These are phyloP conservation scores for Cordyceps fumosorosea DNA, from an alignment of 2,329 filamentous ascomycete genomes.

Conservation along the genomic window DNA sequence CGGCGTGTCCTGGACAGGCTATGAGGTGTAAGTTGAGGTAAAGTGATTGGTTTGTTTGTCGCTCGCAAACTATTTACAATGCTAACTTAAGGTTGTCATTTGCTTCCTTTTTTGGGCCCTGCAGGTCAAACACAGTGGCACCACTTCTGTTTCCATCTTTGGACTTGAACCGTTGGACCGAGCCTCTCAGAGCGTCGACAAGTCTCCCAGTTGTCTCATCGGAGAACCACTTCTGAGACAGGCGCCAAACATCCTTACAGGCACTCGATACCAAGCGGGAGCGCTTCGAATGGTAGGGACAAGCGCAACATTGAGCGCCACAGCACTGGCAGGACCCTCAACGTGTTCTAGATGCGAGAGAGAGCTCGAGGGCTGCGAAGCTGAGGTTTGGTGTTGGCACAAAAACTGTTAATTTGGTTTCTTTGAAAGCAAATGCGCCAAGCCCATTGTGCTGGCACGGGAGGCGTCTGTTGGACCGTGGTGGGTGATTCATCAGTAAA, in stretches of 20 bases:
- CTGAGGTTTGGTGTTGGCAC: not conserved
- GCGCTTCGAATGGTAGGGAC: not conserved
- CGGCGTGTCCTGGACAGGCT: not conserved
- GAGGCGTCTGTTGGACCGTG: too few relatives aligned
- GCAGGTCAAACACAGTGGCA: not conserved
- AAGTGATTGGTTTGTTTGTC: not conserved
- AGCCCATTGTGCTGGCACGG: too few relatives aligned
- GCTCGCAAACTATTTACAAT: not conserved
- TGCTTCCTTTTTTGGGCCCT: not conserved
- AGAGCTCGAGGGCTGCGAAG: not conserved
- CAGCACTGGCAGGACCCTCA: conserved; percentile 1
- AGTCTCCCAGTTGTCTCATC: not conserved
- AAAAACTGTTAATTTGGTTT: not conserved
- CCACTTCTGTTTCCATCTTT: not conserved
- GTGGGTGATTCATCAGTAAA: not conserved
- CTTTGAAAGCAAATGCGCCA: too few relatives aligned
- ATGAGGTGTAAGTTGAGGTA: conserved; percentile 1
- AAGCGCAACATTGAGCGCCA: conserved; percentile 1
- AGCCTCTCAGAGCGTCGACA: not conserved
- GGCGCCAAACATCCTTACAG: not conserved
- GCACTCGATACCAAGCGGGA: not conserved
- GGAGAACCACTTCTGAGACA: conserved; percentile 2
- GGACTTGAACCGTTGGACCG: not conserved
- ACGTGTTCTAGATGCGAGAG: conserved; percentile 3
- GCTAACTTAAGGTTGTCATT: not conserved